Evolutionary conservation across 1,284 basidiomycete genomes (phyloP).

Genomic region (Gymnopus androsaceus): DNA sequence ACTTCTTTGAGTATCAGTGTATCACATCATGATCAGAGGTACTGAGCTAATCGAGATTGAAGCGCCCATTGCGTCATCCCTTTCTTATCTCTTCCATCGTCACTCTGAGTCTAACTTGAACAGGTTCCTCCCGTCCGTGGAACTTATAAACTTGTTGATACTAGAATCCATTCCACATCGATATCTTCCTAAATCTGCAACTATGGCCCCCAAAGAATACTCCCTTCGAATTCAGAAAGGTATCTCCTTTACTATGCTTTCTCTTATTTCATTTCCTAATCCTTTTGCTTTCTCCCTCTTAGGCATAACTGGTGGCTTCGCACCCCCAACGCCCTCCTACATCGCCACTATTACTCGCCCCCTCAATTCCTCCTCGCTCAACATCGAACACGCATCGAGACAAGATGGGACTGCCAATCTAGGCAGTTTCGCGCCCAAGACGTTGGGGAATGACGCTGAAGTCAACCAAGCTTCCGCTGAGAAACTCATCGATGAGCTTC

Average conservation of each 20-base stretch:
- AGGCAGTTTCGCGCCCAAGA: slow-evolving; percentile 45
- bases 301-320: slow-evolving; percentile 78
- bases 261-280: neutral
- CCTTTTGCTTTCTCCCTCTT: no score
- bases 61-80: no score
- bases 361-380: slow-evolving; percentile 37
- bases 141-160: no score
- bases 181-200: no score
- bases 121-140: no score
- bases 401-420: slow-evolving; percentile 48
- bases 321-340: slow-evolving; percentile 61
- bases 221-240: slow-evolving; percentile 42
- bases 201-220: slow-evolving; percentile 28
- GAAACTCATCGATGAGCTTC: slow-evolving; percentile 53
- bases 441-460: slow-evolving; percentile 37
- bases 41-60: no score
- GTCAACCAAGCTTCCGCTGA: slow-evolving; percentile 15
- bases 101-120: no score
- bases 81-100: no score
- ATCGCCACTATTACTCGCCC: slow-evolving; percentile 52
- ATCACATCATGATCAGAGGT: no score
- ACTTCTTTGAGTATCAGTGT: no score
- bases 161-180: no score
- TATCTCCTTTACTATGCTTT: slow-evolving; percentile 10
- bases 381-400: slow-evolving; percentile 50